A percentile compares a stretch with the other conserved stretches of the same genome.
phyloP scores from a whole-genome alignment of 2,329 filamentous ascomycete species.

The Bipolaris cookei region DNA sequence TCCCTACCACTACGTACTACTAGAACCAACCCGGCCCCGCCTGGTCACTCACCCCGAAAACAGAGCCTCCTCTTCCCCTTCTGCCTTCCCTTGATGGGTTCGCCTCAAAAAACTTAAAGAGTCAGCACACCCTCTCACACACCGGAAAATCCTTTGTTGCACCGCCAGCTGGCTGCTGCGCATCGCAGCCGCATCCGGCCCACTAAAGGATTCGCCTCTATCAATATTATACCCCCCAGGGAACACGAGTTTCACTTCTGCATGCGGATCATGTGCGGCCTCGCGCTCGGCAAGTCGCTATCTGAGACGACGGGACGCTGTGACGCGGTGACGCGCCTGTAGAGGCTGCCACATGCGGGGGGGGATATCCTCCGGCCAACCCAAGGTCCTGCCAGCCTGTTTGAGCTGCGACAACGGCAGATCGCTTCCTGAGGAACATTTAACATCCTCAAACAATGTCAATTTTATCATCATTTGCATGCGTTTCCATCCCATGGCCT shows the following conservation, averaged over 20 bases:
- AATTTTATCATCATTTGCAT: not conserved
- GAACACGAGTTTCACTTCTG: constrained; percentile 13
- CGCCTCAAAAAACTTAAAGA: not conserved
- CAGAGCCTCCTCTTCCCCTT: not conserved
- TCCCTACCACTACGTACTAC: too few relatives aligned
- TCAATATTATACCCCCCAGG: constrained; percentile 15
- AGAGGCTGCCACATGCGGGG: constrained; percentile 10
- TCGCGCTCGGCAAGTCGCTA: constrained; percentile 11
- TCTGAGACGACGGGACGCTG: constrained; percentile 18
- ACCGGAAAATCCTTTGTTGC: not conserved
- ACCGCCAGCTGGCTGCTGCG: constrained; percentile 9
- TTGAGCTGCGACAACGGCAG: constrained; percentile 1
- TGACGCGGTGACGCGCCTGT: constrained; percentile 14
- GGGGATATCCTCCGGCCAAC: constrained; percentile 10
- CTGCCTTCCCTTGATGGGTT: constrained; percentile 4
- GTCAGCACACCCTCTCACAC: not conserved
- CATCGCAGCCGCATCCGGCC: constrained; percentile 13
- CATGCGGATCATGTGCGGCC: constrained; percentile 12
- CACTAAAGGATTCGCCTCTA: constrained; percentile 9
- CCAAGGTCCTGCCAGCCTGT: not conserved
- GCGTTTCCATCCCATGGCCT: not conserved
- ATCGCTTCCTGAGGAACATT: not conserved
- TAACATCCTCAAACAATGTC: constrained; percentile 3
- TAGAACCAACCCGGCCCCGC: not conserved
- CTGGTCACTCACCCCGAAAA: constrained; percentile 15